Evolutionary conservation across 768 basidiomycete genomes (phyloP), one percentile per base, ranked within the genome.

Genomic region (Serpula lacrymans): DNA sequence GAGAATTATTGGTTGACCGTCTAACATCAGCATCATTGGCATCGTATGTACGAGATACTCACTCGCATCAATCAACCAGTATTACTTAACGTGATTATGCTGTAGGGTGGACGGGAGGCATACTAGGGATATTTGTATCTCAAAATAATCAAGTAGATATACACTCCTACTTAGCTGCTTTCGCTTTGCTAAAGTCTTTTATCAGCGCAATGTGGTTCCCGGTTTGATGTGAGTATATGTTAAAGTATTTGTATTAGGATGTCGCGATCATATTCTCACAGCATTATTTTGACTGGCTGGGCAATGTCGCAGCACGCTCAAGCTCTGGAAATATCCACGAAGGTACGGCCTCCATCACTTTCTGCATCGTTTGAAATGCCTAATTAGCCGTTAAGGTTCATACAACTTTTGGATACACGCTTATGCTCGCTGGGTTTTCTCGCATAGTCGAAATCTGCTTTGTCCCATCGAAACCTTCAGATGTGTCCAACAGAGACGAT

Each of bases 231-330:
- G 49, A 49, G 75, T 55, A 3, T 6, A 29, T n/a, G 17, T 13
- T 44, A 43, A 13, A 39, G 17, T 25, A 28, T 38, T 12, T 42
- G 21, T 20, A 25, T n/a, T 6, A 30, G 13, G 28, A n/a, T n/a
- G n/a, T n/a, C n/a, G n/a, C n/a, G n/a, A n/a, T n/a, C n/a, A n/a
- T n/a, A n/a, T n/a, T 8, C 43, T 8, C 35, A 22, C 44, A 87
- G 83, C 35, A 80, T 90, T 52, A 78, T 88, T 39, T 68, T 92
- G 42, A 92, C 90, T 0, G 90, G 89, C 7, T 91, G 84, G 80
- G 88, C 80, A 0, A 90, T 94, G 84, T 83, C 83, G 1, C 78
- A 84, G 33, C 89, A 92, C 49, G 78, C 78, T 3, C 89, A 93
- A 65, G 77, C 76, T 5, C 68, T 88, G 31, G 81, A 81, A 77